phyloP scores from a whole-genome alignment of 768 basidiomycete genomes.

The Boletus tomentosulus region DNA sequence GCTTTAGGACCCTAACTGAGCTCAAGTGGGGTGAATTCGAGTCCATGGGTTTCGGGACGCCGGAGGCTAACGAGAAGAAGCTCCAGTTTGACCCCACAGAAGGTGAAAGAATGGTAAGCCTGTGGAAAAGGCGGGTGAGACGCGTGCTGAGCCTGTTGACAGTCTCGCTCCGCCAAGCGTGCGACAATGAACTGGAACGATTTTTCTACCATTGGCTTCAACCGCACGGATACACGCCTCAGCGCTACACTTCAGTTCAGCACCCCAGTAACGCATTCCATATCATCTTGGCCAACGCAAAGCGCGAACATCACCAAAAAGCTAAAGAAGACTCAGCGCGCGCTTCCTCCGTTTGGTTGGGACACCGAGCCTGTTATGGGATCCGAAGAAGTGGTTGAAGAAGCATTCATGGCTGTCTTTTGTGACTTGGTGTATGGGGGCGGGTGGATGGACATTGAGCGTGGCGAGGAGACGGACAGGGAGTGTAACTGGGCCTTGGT shows the following conservation, averaged over 20 bases:
- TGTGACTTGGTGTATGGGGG: slow-evolving; percentile 77
- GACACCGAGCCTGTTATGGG: slow-evolving; percentile 84
- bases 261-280: slow-evolving; percentile 48
- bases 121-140: not conserved
- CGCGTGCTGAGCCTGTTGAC: slow-evolving; percentile 8
- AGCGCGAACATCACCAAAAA: slow-evolving; percentile 71
- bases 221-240: slow-evolving; percentile 71
- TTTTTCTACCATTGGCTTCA: slow-evolving; percentile 81
- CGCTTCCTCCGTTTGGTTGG: slow-evolving; percentile 86
- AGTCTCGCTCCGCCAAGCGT: slow-evolving; percentile 72
- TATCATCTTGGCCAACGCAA: slow-evolving; percentile 71
- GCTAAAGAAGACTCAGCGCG: slow-evolving; percentile 71
- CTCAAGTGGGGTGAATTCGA: slow-evolving; percentile 93
- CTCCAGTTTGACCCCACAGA: slow-evolving; percentile 93
- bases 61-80: slow-evolving; percentile 55
- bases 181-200: slow-evolving; percentile 87
- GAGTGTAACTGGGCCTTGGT: slow-evolving; percentile 95
- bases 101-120: slow-evolving; percentile 61
- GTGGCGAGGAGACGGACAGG: slow-evolving; percentile 66
- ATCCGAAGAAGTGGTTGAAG: slow-evolving; percentile 79
- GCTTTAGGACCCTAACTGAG: slow-evolving; percentile 79
- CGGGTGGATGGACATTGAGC: slow-evolving; percentile 80
- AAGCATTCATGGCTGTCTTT: slow-evolving; percentile 84
- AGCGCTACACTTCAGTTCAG: slow-evolving; percentile 80
- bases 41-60: slow-evolving; percentile 67